A percentile compares a stretch with the other conserved stretches of the same genome.
These are phyloP conservation scores for Ceratonia siliqua DNA, from an alignment of 306 rosid species.

Conservation along the genomic window DNA sequence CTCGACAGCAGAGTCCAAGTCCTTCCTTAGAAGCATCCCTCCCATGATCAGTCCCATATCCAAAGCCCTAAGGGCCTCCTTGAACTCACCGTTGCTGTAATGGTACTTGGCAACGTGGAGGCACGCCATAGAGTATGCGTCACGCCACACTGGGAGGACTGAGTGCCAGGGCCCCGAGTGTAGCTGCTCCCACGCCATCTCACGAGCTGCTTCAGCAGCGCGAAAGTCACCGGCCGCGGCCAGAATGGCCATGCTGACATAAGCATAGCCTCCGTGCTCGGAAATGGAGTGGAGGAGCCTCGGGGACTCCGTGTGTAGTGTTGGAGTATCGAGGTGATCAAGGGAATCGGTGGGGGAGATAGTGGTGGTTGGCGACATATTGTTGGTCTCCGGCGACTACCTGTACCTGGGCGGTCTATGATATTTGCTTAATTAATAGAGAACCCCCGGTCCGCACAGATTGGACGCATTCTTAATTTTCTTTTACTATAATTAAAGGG, in stretches of 20 bases:
- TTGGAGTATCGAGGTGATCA: constrained; percentile 51
- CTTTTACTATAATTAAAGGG: background rate
- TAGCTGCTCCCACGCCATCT: constrained; percentile 99
- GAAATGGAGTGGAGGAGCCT: constrained; percentile 68
- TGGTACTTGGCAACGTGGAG: constrained; percentile 71
- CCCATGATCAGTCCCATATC: constrained; percentile 97
- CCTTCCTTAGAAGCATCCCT: constrained; percentile 65
- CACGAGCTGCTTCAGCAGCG: constrained; percentile 78
- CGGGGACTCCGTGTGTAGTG: constrained; percentile 53
- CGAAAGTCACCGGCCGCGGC: constrained; percentile 68
- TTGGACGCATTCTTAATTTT: constrained; percentile 26
- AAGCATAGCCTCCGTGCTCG: constrained; percentile 86
- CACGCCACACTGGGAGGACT: constrained; percentile 87
- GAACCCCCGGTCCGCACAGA: background rate
- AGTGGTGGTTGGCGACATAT: constrained; percentile 43
- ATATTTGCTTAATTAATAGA: background rate
- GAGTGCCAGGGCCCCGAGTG: constrained; percentile 98
- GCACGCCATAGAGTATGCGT: constrained; percentile 95
- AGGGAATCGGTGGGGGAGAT: constrained; percentile 9
- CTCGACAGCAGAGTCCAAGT: constrained; percentile 66
- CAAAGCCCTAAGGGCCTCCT: constrained; percentile 72
- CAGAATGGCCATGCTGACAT: constrained; percentile 64
- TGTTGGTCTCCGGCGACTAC: constrained; percentile 20
- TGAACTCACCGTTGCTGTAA: constrained; percentile 51
- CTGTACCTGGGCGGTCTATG: background rate